Base-by-base conservation (phyloP, 176 grass and related monocot genomes). In the sorghum (Sorghum bicolor) region DNA sequence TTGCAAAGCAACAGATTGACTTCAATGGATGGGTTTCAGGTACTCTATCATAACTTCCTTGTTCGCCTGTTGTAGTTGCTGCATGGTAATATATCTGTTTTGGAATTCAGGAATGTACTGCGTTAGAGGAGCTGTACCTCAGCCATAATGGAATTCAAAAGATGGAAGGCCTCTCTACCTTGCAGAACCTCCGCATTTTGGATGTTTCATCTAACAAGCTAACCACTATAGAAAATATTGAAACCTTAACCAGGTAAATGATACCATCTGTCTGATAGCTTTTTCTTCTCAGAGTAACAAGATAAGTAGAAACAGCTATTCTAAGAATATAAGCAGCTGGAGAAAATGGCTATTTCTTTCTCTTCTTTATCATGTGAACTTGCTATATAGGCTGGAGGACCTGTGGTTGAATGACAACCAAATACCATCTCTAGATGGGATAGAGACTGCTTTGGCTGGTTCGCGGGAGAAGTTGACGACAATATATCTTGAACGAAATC, bases 331-430 rank as follows among this genome's bases (percentile, higher is more conserved):
- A 86, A 76, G 33, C 10, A 81, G 12, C 31, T 32, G 60, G 34
- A 47, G 71, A 58, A 24, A 47, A 38, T 67, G 16, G 8, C 25
- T 79, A 15, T 25, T 83, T 88, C 17, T 7, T 13, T 48, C 36
- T 67, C 32, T 85, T 80, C 2, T 24, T 88, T 67, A 75, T 15
- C 31, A 28, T 75, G 8, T 44, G 83, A 53, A 67, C 28, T 83
- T 85, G 50, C 19, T 45, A 53, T 83, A 24, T 66, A 99, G 96
- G 70, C 79, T 99, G 82, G 96, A 96, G 73, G 96, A 99, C 87
- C 80, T 99, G 77, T 99, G 96, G 93, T 90, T 96, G 72, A 99
- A 99, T 86, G 93, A 99, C 30, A 96, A 99, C 84, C 93, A 99
- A 86, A 99, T 99, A 96, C 89, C 90, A 76, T 92, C 91, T 50